phyloP scores from a whole-genome alignment of 129 eudicot species.

The Ambrosia artemisiifolia region DNA sequence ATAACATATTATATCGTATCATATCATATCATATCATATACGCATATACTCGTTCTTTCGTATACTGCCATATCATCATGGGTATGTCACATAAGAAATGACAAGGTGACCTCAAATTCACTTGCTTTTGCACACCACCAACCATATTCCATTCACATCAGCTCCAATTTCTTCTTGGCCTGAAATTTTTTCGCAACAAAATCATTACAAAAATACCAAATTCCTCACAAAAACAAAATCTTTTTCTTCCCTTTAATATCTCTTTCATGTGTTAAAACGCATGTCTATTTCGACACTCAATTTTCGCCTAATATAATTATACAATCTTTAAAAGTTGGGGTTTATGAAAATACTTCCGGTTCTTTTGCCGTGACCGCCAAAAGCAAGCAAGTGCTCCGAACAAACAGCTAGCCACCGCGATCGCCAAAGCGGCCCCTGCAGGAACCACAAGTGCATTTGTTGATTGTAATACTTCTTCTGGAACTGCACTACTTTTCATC shows the following conservation, averaged over 20 bases:
- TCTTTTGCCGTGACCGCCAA: conserved; percentile 94
- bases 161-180: conserved; percentile 91
- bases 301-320: conserved; percentile 30
- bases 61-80: not conserved
- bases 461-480: conserved; percentile 49
- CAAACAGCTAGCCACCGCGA: conserved; percentile 89
- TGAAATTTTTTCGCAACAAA: conserved; percentile 48
- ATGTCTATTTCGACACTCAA: conserved; percentile 4
- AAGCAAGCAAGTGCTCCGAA: conserved; percentile 92
- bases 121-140: conserved; percentile 25
- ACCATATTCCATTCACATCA: conserved; percentile 34
- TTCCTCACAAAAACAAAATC: conserved; percentile 15
- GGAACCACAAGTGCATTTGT: conserved; percentile 77
- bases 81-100: conserved; percentile 1
- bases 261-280: conserved; percentile 8
- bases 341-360: conserved; percentile 76
- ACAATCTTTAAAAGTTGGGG: conserved; percentile 76
- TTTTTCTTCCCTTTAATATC: conserved; percentile 20
- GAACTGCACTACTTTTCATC: conserved; percentile 8
- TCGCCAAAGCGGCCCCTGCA: conserved; percentile 79
- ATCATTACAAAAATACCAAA: conserved; percentile 34
- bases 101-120: conserved; percentile 32
- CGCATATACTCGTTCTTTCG: not conserved
- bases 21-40: not conserved
- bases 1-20: not conserved